phyloP scores from a whole-genome alignment of 2,329 filamentous ascomycete genomes.

The Sporothrix protearum region DNA sequence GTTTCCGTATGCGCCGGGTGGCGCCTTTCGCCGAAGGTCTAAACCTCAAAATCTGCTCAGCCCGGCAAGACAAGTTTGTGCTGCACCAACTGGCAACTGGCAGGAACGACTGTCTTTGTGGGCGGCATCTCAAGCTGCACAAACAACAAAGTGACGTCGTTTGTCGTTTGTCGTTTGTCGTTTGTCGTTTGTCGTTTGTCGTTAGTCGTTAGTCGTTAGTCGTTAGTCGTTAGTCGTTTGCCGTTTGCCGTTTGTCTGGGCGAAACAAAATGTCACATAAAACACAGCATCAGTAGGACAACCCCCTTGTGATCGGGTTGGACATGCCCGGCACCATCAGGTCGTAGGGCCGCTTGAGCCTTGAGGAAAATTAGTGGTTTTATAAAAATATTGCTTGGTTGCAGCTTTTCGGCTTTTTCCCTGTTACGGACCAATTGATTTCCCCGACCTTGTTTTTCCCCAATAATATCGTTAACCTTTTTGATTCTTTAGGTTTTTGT shows the following conservation, averaged over 20 bases:
- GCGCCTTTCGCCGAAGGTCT: neutral
- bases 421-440: slow-evolving; percentile 16
- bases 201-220: too few species aligned
- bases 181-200: too few species aligned
- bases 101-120: neutral
- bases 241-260: neutral
- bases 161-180: neutral
- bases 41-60: neutral
- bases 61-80: neutral
- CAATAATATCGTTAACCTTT: slow-evolving; percentile 13
- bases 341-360: neutral
- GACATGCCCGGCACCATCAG: neutral
- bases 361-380: neutral
- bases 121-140: neutral
- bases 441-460: slow-evolving; percentile 12
- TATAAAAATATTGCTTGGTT: slow-evolving; percentile 6
- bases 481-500: neutral
- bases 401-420: neutral
- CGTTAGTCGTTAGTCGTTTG: too few species aligned
- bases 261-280: neutral
- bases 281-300: neutral
- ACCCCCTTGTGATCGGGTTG: neutral
- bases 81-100: neutral
- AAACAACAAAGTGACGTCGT: slow-evolving; percentile 4
- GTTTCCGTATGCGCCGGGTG: neutral